Percentiles rank a stretch among this genome's conserved stretches.
Conservation (phyloP, 345 rosid genomes). For the Erysimum cheiranthoides region DNA sequence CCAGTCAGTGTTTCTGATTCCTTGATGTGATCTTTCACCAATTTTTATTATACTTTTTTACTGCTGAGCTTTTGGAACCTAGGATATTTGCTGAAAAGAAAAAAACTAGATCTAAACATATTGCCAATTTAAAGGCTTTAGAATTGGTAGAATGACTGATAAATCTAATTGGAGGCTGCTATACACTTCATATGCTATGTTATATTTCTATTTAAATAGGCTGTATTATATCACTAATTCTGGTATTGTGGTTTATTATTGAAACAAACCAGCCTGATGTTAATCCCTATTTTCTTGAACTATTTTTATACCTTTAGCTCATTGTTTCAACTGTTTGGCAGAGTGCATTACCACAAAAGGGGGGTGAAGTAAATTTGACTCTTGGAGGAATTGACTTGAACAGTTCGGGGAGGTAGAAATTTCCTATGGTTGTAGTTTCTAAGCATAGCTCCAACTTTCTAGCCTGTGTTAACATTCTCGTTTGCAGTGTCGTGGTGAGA, state of each 20-base stretch:
- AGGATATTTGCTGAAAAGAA: neutral
- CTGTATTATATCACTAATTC: neutral
- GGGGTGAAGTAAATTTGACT: constrained; percentile 93
- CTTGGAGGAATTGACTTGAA: constrained; percentile 98
- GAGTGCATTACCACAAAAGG: constrained; percentile 90
- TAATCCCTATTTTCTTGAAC: neutral
- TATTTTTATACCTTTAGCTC: constrained; percentile 7
- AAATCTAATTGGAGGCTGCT: neutral
- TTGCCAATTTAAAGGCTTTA: neutral
- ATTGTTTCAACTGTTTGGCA: constrained; percentile 47
- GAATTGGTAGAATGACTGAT: neutral
- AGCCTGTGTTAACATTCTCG: constrained; percentile 35
- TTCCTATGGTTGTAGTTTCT: constrained; percentile 23
- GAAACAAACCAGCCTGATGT: neutral
- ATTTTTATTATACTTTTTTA: neutral
- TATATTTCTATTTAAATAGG: neutral
- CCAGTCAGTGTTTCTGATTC: constrained; percentile 67
- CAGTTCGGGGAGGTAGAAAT: constrained; percentile 86
- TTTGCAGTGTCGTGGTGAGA: constrained; percentile 92
- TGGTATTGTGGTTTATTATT: neutral
- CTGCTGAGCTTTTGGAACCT: neutral
- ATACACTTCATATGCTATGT: neutral
- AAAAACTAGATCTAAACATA: neutral
- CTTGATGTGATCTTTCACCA: constrained; percentile 13
- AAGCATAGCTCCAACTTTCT: constrained; percentile 28